phyloP scores from a whole-genome alignment of 106 monocot species.

The Chionographis japonica region DNA sequence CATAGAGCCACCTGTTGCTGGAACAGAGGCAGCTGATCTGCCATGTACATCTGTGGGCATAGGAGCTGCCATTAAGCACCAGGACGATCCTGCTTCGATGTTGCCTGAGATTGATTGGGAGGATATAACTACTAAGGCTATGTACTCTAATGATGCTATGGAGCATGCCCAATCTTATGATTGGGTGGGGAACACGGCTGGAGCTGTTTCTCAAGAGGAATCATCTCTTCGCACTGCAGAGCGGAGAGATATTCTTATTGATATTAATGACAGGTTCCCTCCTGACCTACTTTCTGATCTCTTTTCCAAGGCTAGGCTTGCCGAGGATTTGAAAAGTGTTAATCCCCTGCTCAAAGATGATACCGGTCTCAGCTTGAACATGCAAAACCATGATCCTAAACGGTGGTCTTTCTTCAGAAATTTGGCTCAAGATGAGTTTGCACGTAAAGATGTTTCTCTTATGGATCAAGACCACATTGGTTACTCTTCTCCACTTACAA shows the following conservation, averaged over 20 bases:
- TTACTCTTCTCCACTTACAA: slow-evolving; percentile 26
- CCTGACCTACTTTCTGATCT: slow-evolving; percentile 81
- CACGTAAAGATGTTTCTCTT: slow-evolving; percentile 69
- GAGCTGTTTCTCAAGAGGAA: slow-evolving; percentile 28
- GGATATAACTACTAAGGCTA: no score
- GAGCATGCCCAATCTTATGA: slow-evolving; percentile 20
- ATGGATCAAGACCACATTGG: slow-evolving; percentile 76
- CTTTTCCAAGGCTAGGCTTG: slow-evolving; percentile 55
- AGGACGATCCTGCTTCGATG: slow-evolving; percentile 25
- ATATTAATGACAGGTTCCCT: slow-evolving; percentile 79
- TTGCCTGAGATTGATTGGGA: slow-evolving; percentile 33
- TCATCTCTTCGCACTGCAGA: slow-evolving; percentile 13
- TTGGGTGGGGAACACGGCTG: slow-evolving; percentile 11
- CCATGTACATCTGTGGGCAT: neutral
- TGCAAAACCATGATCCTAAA: slow-evolving; percentile 75
- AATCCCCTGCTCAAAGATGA: slow-evolving; percentile 43
- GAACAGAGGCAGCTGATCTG: slow-evolving; percentile 11
- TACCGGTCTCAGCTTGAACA: slow-evolving; percentile 67
- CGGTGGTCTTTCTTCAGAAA: slow-evolving; percentile 93
- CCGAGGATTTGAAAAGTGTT: slow-evolving; percentile 36
- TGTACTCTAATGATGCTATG: slow-evolving; percentile 1
- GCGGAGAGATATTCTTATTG: slow-evolving; percentile 42
- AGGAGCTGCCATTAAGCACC: slow-evolving; percentile 23
- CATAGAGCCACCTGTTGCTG: slow-evolving; percentile 17
- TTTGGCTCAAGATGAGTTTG: slow-evolving; percentile 83